These are phyloP conservation scores for Coemansia sp. DNA, from an alignment of 192 early-diverging fungal genomes.

Conservation along the genomic window DNA sequence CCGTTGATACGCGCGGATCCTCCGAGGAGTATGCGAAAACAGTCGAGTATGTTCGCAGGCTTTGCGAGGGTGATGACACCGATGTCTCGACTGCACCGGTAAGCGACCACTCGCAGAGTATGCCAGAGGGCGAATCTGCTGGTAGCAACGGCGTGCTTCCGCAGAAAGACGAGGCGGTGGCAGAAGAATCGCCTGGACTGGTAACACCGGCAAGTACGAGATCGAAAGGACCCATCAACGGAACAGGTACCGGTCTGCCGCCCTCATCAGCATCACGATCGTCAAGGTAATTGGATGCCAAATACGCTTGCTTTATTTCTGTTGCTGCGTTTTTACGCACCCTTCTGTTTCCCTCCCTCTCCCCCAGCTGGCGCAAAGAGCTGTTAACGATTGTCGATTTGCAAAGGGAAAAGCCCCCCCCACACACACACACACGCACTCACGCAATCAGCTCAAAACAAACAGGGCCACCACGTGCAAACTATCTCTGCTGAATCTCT, in stretches of 20 bases:
- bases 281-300: background rate
- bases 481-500: too few species aligned
- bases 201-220: background rate
- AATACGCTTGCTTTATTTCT: background rate
- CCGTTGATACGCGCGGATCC: constrained; percentile 27
- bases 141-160: background rate
- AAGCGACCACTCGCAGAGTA: background rate
- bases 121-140: constrained; percentile 4
- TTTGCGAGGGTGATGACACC: constrained; percentile 35
- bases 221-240: background rate
- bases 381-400: too few species aligned
- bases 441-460: too few species aligned
- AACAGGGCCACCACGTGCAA: too few species aligned
- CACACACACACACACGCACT: too few species aligned
- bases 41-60: constrained; percentile 37
- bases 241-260: background rate
- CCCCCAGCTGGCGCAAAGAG: background rate
- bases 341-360: background rate
- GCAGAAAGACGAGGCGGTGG: background rate
- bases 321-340: background rate
- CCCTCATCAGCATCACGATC: background rate
- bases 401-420: too few species aligned
- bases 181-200: background rate
- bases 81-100: background rate
- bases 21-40: constrained; percentile 31